Conservation (phyloP, 345 rosid species). For the Camelina neglecta region DNA sequence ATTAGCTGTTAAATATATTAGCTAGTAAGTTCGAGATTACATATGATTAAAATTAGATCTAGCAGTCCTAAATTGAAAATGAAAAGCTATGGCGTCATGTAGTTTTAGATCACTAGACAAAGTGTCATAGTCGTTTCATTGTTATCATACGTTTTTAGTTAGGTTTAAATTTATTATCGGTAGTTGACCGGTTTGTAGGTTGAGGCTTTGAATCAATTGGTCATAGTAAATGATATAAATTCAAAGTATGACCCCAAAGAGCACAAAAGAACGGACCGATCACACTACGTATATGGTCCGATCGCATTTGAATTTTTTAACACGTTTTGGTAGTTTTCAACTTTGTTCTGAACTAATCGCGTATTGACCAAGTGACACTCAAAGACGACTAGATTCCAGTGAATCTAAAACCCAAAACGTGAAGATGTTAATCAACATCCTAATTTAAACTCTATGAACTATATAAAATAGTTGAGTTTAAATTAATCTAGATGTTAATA, state of each 20-base stretch:
- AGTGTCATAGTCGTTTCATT: slow-evolving; percentile 26
- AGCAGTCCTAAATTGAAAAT: slow-evolving; percentile 24
- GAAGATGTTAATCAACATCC: background rate
- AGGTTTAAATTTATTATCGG: slow-evolving; percentile 38
- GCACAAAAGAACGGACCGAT: slow-evolving; percentile 24
- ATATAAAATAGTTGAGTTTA: background rate
- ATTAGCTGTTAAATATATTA: background rate
- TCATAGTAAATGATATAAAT: slow-evolving; percentile 42
- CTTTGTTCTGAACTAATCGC: slow-evolving; percentile 19
- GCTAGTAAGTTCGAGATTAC: background rate
- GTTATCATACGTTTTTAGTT: slow-evolving; percentile 36
- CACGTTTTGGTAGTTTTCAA: slow-evolving; percentile 38
- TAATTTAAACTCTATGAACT: background rate
- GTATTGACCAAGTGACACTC: slow-evolving; percentile 19
- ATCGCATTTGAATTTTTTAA: slow-evolving; percentile 33
- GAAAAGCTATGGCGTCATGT: slow-evolving; percentile 31
- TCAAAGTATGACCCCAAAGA: slow-evolving; percentile 30
- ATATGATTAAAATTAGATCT: slow-evolving; percentile 1
- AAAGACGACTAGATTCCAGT: background rate
- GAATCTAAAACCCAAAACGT: background rate
- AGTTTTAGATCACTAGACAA: slow-evolving; percentile 19
- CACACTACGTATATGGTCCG: slow-evolving; percentile 27
- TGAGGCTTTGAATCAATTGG: slow-evolving; percentile 34
- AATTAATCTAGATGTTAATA: background rate
- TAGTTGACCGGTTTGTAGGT: slow-evolving; percentile 44